These are phyloP conservation scores for Adansonia rubrostipa DNA, from an alignment of 441 rosid species.

Conservation along the genomic window DNA sequence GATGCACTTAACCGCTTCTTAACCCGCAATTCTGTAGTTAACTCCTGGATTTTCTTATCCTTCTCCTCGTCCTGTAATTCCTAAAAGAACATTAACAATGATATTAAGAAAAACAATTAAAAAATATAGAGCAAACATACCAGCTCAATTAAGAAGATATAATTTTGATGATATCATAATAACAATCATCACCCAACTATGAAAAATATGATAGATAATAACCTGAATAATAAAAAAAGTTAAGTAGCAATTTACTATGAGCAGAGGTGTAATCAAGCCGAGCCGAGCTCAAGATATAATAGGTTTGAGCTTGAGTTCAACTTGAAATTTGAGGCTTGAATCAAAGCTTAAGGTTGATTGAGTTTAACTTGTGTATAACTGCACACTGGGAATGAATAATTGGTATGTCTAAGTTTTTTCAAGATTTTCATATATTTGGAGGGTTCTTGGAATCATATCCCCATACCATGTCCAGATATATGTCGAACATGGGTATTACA, in stretches of 20 bases:
- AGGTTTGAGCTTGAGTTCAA: no score
- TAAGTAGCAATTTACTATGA: neutral
- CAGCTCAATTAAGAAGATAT: neutral
- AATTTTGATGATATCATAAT: neutral
- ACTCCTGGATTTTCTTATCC: slow-evolving; percentile 80
- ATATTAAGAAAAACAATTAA: neutral
- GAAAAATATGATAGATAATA: neutral
- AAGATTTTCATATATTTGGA: no score
- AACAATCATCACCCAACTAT: neutral
- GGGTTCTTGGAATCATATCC: no score
- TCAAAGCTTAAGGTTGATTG: no score
- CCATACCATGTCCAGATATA: no score
- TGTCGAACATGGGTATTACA: no score
- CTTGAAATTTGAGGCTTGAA: no score
- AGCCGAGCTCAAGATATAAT: no score
- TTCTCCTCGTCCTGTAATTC: slow-evolving; percentile 60
- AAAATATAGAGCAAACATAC: neutral
- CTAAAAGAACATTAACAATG: slow-evolving; percentile 1
- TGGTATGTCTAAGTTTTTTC: no score
- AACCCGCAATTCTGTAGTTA: slow-evolving; percentile 69
- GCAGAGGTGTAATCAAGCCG: no score
- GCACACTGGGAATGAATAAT: no score
- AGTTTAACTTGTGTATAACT: no score
- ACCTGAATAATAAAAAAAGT: neutral
- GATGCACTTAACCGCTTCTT: slow-evolving; percentile 81